Percentiles rank a stretch among this genome's conserved stretches.
Evolutionary conservation across 139 green algal species (phyloP).

Genomic region (Yamagishiella unicocca): DNA sequence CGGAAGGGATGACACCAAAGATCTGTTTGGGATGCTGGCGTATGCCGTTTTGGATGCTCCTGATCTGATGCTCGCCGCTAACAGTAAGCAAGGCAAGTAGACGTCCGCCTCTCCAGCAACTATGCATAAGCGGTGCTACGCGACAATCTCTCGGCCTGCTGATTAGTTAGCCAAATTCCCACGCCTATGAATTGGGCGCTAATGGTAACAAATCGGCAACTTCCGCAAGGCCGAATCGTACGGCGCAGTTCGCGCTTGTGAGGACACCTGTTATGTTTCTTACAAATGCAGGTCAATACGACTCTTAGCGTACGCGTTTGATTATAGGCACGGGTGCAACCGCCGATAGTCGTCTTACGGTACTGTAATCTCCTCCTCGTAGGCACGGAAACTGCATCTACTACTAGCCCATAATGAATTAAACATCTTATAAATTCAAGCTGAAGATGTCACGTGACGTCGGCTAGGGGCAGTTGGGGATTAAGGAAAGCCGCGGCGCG

Average conservation of each 20-base stretch:
- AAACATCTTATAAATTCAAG: too few relatives aligned
- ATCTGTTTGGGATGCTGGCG: not conserved
- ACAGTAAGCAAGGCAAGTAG: not conserved
- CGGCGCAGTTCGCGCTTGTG: not conserved
- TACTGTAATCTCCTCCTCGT: too few relatives aligned
- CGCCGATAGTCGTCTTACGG: too few relatives aligned
- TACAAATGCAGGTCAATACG: too few relatives aligned
- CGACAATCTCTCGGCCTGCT: too few relatives aligned
- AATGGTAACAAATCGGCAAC: not conserved
- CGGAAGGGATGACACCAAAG: not conserved
- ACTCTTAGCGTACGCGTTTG: too few relatives aligned
- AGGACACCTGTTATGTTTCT: not conserved
- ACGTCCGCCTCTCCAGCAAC: not conserved
- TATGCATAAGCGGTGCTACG: slow-evolving; percentile 5
- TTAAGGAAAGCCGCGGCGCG: too few relatives aligned
- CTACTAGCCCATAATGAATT: too few relatives aligned
- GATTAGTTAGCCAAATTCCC: not conserved
- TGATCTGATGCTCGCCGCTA: not conserved
- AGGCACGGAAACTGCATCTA: too few relatives aligned
- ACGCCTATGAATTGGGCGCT: not conserved
- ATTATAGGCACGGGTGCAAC: too few relatives aligned
- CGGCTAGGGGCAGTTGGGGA: too few relatives aligned
- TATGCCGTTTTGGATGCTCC: not conserved
- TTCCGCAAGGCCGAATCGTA: not conserved
- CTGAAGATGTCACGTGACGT: too few relatives aligned